Base-by-base conservation (phyloP, 2,329 filamentous ascomycete species). In the Phaeosphaeriaceae sp. region DNA sequence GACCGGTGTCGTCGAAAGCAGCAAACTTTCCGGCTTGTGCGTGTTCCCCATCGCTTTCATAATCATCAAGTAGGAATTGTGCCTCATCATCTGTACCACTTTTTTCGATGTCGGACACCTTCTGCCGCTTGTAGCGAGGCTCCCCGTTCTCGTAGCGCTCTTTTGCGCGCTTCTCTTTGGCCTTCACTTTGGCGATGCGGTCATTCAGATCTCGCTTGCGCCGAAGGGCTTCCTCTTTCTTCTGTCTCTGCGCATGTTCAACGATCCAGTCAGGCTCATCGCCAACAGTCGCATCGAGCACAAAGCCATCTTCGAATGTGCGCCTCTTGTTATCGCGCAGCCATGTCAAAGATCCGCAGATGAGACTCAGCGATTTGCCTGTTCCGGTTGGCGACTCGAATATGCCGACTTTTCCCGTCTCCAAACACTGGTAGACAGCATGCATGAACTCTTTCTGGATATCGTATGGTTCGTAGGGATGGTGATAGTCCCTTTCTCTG, bases 371-470 rank as follows among this genome's bases (percentile, higher is more conserved):
- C 1, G 93, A 97, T 84, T 97, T 97, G 46, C 93, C 93, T 83
- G 87, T 90, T 76, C 93, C 93, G 44, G 93, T 97, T n/a, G 93
- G 93, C 47, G 92, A 96, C 74, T 97, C 93, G 47, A 97, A 89
- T 45, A 97, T 93, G 27, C 91, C 93, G 48, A 97, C 84, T 71
- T 93, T 91, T 9, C 91, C 89, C 44, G 90, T 77, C 66, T 96
- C 88, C 24, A 97, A 85, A 59, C 92, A 91, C 50, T 87, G 80
- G 73, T 96, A 97, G 5, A 95, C 84, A 0, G 90, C 86, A 65
- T 84, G 88, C 93, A 97, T 97, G 72, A 97, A 96, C 66, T 94
- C 83, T 46, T 89, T 83, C 71, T 97, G 93, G 45, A 97, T 95
- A 52, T 91, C 85, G 76, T 97, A 97, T 0, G 93, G 93, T 27